Conservation (phyloP, 148 eudicot species). For the Camellia lanceoleosa region DNA sequence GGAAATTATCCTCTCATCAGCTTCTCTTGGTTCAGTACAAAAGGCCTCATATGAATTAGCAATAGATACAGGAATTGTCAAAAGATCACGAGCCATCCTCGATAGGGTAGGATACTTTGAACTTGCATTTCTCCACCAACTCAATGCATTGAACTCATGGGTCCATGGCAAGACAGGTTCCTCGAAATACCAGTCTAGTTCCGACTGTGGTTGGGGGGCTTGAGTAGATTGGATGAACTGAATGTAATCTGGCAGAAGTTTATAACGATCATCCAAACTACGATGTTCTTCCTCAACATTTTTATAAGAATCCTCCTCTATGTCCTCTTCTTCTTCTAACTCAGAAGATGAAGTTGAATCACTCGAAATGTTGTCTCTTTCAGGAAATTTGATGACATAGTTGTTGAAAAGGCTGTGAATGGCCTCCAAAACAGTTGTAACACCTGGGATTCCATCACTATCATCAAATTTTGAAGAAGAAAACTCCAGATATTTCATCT, state of each 20-base stretch:
- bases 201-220: background rate
- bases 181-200: constrained; percentile 15
- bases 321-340: background rate
- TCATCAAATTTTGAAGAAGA: background rate
- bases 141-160: background rate
- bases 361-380: background rate
- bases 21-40: background rate
- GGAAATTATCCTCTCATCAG: background rate
- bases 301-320: background rate
- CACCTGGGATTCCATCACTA: background rate
- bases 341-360: background rate
- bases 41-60: constrained; percentile 10
- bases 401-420: background rate
- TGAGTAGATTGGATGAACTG: background rate
- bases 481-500: constrained; percentile 24
- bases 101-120: constrained; percentile 12
- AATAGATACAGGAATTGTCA: constrained; percentile 13
- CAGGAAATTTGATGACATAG: background rate
- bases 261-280: background rate
- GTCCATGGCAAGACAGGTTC: constrained; percentile 9
- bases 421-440: constrained; percentile 5
- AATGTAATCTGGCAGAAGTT: background rate
- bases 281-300: background rate
- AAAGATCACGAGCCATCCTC: constrained; percentile 7
- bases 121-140: constrained; percentile 14